Base-by-base conservation (phyloP, 2,329 filamentous ascomycete genomes). In the Xylaria hypoxylon region DNA sequence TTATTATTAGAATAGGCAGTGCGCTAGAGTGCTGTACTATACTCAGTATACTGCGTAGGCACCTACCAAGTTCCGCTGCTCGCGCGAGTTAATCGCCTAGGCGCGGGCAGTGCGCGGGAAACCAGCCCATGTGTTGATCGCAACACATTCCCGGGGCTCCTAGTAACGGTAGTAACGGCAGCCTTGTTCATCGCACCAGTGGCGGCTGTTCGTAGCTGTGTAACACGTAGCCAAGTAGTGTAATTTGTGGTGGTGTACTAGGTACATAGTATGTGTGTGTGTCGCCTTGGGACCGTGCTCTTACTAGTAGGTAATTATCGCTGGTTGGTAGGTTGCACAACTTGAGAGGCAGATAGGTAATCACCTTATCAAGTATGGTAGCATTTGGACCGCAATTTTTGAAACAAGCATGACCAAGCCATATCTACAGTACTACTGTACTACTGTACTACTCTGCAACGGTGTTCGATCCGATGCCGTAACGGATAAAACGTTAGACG, bases 61-160 rank as follows among this genome's bases (percentile, higher is more conserved):
- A 45, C 19, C n/a, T 13, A 47, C 19, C 19, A 47, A 52, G n/a
- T 52, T 22, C 19, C 51, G 19, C 33, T 26, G 22, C 33, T 24
- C 50, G 33, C 19, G 51, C 44, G 58, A 50, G 42, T 47, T 19
- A 47, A 50, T 51, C 50, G 48, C 45, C 59, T 13, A 66, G 53
- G 10, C 40, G 53, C 53, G 64, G n/a, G n/a, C n/a, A n/a, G n/a
- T n/a, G n/a, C n/a, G n/a, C n/a, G n/a, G n/a, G 64, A 47, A 63
- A 50, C 19, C 52, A 47, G 17, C 44, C 64, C 60, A 45, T 64
- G 65, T 31, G 38, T 57, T 64, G 65, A 67, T 67, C 65, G 47
- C 50, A 53, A 42, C 38, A 42, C 19, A 22, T 31, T 57, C 19
- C 44, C 50, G 44, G 56, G 26, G 31, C 47, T 47, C n/a, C 47